phyloP scores from a whole-genome alignment of 441 rosid species.

The Adansonia gregorii region DNA sequence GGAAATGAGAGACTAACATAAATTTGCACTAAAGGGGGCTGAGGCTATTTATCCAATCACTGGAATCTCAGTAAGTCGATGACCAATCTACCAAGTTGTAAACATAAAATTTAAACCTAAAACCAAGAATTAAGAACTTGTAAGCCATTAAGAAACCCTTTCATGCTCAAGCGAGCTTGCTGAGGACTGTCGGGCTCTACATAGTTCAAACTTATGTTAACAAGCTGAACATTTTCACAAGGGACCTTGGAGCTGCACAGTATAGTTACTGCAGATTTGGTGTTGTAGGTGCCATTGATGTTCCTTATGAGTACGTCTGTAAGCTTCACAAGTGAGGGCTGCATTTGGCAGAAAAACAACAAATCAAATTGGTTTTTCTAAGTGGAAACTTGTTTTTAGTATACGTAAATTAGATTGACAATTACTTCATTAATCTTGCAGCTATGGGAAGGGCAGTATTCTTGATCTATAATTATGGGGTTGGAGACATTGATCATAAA shows the following conservation, averaged over 20 bases:
- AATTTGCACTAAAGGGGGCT: too few species aligned
- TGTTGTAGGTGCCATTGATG: constrained; percentile 53
- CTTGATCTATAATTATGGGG: constrained; percentile 62
- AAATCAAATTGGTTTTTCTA: not conserved
- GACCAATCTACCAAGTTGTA: not conserved
- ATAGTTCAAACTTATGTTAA: constrained; percentile 28
- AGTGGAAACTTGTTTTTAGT: not conserved
- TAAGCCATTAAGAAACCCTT: constrained; percentile 37
- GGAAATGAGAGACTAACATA: too few species aligned
- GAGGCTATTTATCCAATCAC: too few species aligned
- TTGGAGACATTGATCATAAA: constrained; percentile 54
- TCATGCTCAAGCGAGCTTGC: constrained; percentile 30
- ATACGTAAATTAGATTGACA: not conserved
- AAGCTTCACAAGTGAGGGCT: constrained; percentile 57
- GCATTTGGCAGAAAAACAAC: not conserved
- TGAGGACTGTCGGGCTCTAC: not conserved
- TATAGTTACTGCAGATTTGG: constrained; percentile 36
- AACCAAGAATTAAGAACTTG: constrained; percentile 37
- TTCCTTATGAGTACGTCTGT: constrained; percentile 42
- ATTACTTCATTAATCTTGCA: constrained; percentile 44
- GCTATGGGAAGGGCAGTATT: constrained; percentile 48
- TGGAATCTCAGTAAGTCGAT: not conserved
- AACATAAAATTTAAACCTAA: not conserved
- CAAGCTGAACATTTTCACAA: constrained; percentile 42
- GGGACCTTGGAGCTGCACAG: constrained; percentile 47